Percentiles rank a stretch among this genome's conserved stretches.
phyloP scores from a whole-genome alignment of 768 basidiomycete genomes.

The Lentinula boryana region DNA sequence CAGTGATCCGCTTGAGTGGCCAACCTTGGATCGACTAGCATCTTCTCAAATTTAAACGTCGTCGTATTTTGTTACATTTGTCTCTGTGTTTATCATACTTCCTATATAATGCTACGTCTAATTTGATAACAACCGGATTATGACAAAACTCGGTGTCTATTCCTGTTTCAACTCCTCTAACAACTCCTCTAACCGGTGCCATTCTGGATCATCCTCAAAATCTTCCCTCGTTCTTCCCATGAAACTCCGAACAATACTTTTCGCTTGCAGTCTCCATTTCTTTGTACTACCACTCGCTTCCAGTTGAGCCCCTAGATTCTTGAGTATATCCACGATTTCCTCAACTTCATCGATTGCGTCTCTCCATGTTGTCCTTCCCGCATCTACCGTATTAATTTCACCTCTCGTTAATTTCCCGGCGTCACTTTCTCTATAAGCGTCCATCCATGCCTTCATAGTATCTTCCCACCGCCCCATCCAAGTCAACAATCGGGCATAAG shows the following conservation, averaged over 20 bases:
- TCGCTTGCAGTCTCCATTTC: constrained; percentile 84
- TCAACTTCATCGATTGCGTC: constrained; percentile 75
- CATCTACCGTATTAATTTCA: constrained; percentile 31
- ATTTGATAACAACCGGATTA: not conserved
- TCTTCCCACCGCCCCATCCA: constrained; percentile 71
- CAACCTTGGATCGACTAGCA: no score
- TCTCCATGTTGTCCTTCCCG: constrained; percentile 48
- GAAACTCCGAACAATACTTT: constrained; percentile 85
- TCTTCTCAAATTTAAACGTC: no score
- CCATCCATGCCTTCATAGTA: constrained; percentile 76
- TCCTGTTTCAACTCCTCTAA: constrained; percentile 57
- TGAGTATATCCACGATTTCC: constrained; percentile 77
- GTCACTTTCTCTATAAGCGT: constrained; percentile 72
- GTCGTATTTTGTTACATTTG: no score
- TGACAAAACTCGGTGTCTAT: not conserved
- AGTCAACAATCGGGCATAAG: constrained; percentile 75
- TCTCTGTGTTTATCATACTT: no score
- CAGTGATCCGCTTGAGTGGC: no score
- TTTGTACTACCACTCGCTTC: constrained; percentile 27
- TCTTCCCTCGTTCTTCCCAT: constrained; percentile 74
- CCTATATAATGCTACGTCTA: no score
- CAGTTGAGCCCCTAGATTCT: constrained; percentile 73
- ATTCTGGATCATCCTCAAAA: constrained; percentile 89
- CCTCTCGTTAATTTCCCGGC: constrained; percentile 60
- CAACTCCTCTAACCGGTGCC: constrained; percentile 59